Evolutionary conservation across 768 basidiomycete species (phyloP), one percentile per base, ranked within the genome.

Genomic region (Boletus eberwhitei): DNA sequence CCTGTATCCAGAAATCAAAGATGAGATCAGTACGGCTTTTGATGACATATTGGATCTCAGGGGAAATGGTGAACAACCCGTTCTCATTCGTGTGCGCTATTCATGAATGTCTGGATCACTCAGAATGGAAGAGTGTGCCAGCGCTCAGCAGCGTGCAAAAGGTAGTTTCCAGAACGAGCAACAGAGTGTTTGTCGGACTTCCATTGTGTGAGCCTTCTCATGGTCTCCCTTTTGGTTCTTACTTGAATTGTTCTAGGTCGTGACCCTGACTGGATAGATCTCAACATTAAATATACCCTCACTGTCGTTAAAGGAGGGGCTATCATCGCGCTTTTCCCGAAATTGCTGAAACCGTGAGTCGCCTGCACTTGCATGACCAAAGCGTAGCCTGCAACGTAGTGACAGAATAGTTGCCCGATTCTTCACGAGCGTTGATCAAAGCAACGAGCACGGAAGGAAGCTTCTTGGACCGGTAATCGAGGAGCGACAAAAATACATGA

Each of bases 181-280:
- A 78, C 57, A 74, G 82, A 6, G 48, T 74, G 2, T 78, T 83
- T 51, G 76, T 83, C 8, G 82, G 81, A 0, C 63, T 74, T 32
- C 79, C 79, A 3, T 43, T 78, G 6, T 83, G 81, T 80, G 46
- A 17, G 24, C 9, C 12, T 9, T 24, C 12, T 49, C 78, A 0
- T 12, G 11, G 31, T 12, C 11, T 12, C 31, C 31, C 31, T 32
- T 32, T 32, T 32, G 31, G 11, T 32, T 32, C 31, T 32, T 32
- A 32, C 31, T 11, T 32, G 3, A 9, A 32, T 9, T 29, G 11
- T 7, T 32, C 11, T 32, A 32, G 31, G 31, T 12, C 31, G 31
- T 12, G 31, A 32, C 40, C 54, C 65, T 3, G 73, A 71, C 5
- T 79, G 75, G 59, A 52, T 62, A 6, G 43, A 58, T 22, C 54